phyloP scores from a whole-genome alignment of 2,329 filamentous ascomycete species.

The Penicillium hordei region DNA sequence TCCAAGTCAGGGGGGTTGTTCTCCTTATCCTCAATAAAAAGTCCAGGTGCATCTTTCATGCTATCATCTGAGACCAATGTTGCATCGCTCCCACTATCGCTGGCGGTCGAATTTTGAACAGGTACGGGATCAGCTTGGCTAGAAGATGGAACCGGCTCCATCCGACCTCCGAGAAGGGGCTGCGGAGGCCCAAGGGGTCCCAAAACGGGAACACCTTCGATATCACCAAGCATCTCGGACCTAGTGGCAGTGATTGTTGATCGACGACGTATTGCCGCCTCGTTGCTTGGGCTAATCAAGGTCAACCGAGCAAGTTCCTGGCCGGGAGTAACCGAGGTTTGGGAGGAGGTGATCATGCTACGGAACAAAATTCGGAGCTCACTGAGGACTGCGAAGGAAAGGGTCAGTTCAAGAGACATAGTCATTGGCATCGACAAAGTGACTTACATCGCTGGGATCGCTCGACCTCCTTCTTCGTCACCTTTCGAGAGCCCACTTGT shows the following conservation, averaged over 20 bases:
- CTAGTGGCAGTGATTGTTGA: constrained; percentile 43
- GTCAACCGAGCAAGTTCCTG: constrained; percentile 79
- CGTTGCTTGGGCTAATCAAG: constrained; percentile 61
- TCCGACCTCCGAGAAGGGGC: constrained; percentile 22
- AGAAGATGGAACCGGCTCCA: constrained; percentile 6
- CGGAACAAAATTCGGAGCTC: constrained; percentile 71
- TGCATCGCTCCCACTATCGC: constrained; percentile 34
- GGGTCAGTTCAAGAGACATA: constrained; percentile 19
- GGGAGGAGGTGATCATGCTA: constrained; percentile 64
- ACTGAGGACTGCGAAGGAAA: constrained; percentile 60
- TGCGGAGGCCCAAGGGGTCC: constrained; percentile 48
- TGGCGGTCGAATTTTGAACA: constrained; percentile 28
- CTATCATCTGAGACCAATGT: constrained; percentile 38
- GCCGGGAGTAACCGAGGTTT: constrained; percentile 66
- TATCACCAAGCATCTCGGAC: constrained; percentile 41
- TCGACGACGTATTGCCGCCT: constrained; percentile 52
- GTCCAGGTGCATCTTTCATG: constrained; percentile 19
- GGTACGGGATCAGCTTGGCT: constrained; percentile 19
- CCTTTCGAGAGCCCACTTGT: constrained; percentile 70
- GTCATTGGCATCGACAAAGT: background rate
- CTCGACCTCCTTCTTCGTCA: constrained; percentile 59
- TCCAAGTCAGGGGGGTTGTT: constrained; percentile 31
- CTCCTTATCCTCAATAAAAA: constrained; percentile 40
- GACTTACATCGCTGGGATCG: constrained; percentile 71
- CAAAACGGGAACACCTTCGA: constrained; percentile 46